Evolutionary conservation across 1,284 basidiomycete genomes (phyloP).

Genomic region (Cutaneotrichosporon cutaneum): DNA sequence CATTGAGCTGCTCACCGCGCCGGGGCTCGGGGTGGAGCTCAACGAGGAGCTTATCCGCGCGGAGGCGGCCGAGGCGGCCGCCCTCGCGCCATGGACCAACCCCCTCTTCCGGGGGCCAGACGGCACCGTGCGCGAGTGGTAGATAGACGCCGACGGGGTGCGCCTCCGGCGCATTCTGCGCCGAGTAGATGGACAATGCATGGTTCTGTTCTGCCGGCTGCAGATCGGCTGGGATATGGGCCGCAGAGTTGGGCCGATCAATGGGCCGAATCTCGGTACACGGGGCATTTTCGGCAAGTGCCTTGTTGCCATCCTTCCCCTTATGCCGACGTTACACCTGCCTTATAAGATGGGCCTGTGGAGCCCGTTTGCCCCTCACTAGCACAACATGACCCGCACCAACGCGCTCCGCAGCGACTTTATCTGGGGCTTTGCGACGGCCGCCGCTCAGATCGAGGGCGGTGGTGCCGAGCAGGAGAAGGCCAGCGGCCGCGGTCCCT

Average conservation of each 20-base stretch:
- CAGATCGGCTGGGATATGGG: too few species aligned
- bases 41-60: constrained; percentile 64
- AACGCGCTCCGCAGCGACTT: constrained; percentile 55
- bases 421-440: constrained; percentile 71
- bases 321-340: too few species aligned
- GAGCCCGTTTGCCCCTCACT: neutral
- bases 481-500: constrained; percentile 33
- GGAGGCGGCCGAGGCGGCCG: constrained; percentile 55
- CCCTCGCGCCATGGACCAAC: constrained; percentile 59
- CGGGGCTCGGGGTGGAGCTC: constrained; percentile 68
- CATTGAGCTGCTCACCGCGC: constrained; percentile 60
- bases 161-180: too few species aligned
- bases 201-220: neutral
- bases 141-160: too few species aligned
- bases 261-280: constrained; percentile 2
- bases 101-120: constrained; percentile 63
- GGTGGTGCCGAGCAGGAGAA: constrained; percentile 30
- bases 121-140: constrained; percentile 61
- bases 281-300: neutral
- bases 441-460: constrained; percentile 51
- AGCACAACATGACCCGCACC: constrained; percentile 7
- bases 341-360: neutral
- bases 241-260: neutral
- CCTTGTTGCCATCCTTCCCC: too few species aligned
- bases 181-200: neutral